A percentile compares a stretch with the other conserved stretches of the same genome.
These are phyloP conservation scores for Pleurotus tuber-regium DNA, from an alignment of 768 basidiomycete genomes.

Conservation along the genomic window DNA sequence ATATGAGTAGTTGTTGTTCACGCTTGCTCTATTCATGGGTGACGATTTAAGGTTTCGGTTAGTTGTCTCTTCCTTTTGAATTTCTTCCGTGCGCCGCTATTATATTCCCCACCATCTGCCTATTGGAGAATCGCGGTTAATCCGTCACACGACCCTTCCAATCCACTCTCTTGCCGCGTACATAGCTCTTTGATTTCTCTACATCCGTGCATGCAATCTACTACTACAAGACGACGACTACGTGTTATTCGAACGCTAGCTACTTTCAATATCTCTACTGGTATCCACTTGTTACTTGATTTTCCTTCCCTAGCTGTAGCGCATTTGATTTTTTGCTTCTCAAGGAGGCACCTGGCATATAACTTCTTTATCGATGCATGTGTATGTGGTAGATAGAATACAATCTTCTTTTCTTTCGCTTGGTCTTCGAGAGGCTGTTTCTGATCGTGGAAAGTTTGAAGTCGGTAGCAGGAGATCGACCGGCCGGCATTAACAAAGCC, in stretches of 20 bases:
- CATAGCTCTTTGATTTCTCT: slow-evolving; percentile 27
- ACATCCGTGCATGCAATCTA: slow-evolving; percentile 51
- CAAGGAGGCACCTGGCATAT: slow-evolving; percentile 63
- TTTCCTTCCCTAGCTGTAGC: slow-evolving; percentile 18
- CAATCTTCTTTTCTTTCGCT: slow-evolving; percentile 2
- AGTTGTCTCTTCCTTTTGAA: slow-evolving; percentile 11
- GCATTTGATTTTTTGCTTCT: slow-evolving; percentile 41
- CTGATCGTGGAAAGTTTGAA: neutral
- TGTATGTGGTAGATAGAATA: slow-evolving; percentile 11
- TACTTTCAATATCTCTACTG: slow-evolving; percentile 1
- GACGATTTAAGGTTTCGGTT: neutral
- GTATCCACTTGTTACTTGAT: slow-evolving; percentile 9
- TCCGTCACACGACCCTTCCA: neutral
- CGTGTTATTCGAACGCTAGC: slow-evolving; percentile 10
- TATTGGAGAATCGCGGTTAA: neutral
- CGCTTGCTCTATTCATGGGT: neutral
- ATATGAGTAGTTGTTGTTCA: too few species aligned
- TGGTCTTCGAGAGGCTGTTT: neutral
- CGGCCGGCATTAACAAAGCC: slow-evolving; percentile 4
- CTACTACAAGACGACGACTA: slow-evolving; percentile 28
- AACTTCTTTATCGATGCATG: slow-evolving; percentile 11
- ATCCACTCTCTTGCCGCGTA: slow-evolving; percentile 2
- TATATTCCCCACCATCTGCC: neutral
- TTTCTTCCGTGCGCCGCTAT: too few species aligned
- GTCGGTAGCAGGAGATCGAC: neutral